Evolutionary conservation across 164 flowering plant species (phyloP), one percentile per base, ranked within the genome.

Genomic region (Platanus orientalis): DNA sequence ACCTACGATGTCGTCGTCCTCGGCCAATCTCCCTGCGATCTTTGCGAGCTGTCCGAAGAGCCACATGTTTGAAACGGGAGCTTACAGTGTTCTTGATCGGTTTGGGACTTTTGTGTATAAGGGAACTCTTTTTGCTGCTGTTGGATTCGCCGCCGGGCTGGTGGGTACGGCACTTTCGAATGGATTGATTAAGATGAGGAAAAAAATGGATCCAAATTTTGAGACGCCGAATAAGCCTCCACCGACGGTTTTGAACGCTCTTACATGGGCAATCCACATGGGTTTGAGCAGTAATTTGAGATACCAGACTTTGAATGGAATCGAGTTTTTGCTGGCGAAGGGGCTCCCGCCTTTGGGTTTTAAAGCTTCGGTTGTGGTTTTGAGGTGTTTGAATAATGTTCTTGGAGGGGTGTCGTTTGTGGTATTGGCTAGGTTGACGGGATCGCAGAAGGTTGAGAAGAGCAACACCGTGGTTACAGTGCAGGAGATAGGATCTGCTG

Each of bases 241-340:
- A n/a, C n/a, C n/a, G n/a, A n/a, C n/a, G n/a, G n/a, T n/a, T n/a
- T n/a, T 45, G 94, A 83, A 71, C 7, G 89, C 94, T 0, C 7
- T 65, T 3, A 93, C 96, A 2, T 93, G 97, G 96, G 96, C 96
- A 0, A n/a, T 61, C 39, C 98, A 93, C 70, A 88, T 93, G 97
- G 98, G 98, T 0, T 14, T 87, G 19, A 93, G 96, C 78, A 85
- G 92, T 61, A 88, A 93, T 49, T 14, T 44, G 3, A 44, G 49
- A 9, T 44, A n/a, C n/a, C n/a, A n/a, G n/a, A n/a, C n/a, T n/a
- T n/a, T n/a, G n/a, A n/a, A n/a, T n/a, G n/a, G n/a, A n/a, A n/a
- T n/a, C n/a, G n/a, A 44, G 17, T 44, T 44, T 44, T 14, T 44
- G 49, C 12, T 44, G 49, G 49, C 6, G 49, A 44, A 44, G 3